These are phyloP conservation scores for Coleophoma eucalyptorum DNA, from an alignment of 2,329 filamentous ascomycete species.

Conservation along the genomic window DNA sequence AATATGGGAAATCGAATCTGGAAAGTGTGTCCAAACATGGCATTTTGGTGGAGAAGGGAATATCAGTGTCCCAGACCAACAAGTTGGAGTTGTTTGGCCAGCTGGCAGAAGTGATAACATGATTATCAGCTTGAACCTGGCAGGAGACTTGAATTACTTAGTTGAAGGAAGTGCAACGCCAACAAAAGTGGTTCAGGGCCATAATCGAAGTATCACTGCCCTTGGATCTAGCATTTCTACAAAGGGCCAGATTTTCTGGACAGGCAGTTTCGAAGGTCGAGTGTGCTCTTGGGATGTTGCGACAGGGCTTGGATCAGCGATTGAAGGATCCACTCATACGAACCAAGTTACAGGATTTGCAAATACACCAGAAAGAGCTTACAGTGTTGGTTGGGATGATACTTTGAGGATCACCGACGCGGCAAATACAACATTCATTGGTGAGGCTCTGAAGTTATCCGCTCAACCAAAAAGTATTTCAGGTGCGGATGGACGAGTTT, in stretches of 20 bases:
- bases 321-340: constrained; percentile 79
- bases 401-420: constrained; percentile 77
- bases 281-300: constrained; percentile 80
- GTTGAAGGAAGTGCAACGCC: constrained; percentile 67
- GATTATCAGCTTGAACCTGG: constrained; percentile 84
- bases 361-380: constrained; percentile 59
- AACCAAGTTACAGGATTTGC: constrained; percentile 82
- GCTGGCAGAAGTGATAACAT: constrained; percentile 77
- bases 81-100: constrained; percentile 92
- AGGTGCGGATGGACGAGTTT: constrained; percentile 43
- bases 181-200: constrained; percentile 72
- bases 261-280: constrained; percentile 88
- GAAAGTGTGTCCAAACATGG: constrained; percentile 78
- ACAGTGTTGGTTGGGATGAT: constrained; percentile 93
- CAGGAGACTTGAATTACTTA: constrained; percentile 88
- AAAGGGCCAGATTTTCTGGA: constrained; percentile 64
- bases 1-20: constrained; percentile 85
- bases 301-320: constrained; percentile 62
- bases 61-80: constrained; percentile 75
- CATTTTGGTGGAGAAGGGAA: constrained; percentile 71
- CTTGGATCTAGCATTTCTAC: constrained; percentile 52
- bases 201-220: constrained; percentile 88
- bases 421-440: constrained; percentile 70
- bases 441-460: constrained; percentile 61
- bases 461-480: constrained; percentile 78